Percentiles rank a stretch among this genome's conserved stretches.
Evolutionary conservation across 768 basidiomycete species (phyloP).

Genomic region (Leccinum subtestaceum): DNA sequence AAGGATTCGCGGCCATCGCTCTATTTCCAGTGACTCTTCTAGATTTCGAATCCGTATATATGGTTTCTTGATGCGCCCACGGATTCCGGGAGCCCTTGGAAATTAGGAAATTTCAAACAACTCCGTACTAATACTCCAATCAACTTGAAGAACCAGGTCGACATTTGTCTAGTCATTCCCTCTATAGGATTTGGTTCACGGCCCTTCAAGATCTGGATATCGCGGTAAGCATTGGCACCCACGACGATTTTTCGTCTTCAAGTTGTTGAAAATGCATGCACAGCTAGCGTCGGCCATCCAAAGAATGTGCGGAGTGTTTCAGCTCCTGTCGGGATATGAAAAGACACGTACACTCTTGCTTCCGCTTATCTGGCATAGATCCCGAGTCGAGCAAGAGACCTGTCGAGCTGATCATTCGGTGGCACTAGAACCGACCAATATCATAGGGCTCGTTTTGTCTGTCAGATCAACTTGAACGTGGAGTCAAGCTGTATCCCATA

Average conservation of each 20-base stretch:
- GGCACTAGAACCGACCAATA: background rate
- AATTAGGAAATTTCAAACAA: background rate
- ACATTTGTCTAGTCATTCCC: background rate
- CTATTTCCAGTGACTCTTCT: background rate
- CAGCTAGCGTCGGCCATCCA: constrained; percentile 4
- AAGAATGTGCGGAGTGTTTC: constrained; percentile 6
- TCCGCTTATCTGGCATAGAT: background rate
- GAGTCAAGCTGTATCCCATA: background rate
- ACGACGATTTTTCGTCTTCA: background rate
- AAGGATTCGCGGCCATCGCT: constrained; percentile 2
- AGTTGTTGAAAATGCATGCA: background rate
- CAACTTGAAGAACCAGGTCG: background rate
- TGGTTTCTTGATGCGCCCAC: background rate
- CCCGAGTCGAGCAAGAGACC: background rate
- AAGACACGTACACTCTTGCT: background rate
- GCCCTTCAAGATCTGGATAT: background rate
- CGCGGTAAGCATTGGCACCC: background rate
- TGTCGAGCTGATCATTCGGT: background rate
- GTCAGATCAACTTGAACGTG: background rate
- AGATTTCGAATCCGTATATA: background rate
- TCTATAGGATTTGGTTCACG: background rate
- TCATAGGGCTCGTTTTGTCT: background rate
- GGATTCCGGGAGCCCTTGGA: background rate
- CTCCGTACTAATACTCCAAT: background rate
- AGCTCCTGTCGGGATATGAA: constrained; percentile 16